Conservation (phyloP, 2,329 filamentous ascomycete genomes). For the Colletotrichum gigasporum region DNA sequence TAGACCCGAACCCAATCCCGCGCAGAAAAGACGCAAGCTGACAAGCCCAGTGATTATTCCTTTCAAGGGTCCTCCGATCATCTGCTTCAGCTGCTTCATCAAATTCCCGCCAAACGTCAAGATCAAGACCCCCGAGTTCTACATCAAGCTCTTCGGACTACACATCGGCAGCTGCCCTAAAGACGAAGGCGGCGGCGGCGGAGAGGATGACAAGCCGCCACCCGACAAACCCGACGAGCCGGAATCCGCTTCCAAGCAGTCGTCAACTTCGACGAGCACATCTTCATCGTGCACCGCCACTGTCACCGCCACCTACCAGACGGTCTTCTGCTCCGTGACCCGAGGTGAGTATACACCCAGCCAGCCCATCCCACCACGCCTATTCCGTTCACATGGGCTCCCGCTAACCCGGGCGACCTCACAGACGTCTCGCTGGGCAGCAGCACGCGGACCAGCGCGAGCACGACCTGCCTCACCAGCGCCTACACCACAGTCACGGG, state of each 20-base stretch:
- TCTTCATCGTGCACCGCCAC: conserved; percentile 15
- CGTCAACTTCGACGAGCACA: too few relatives aligned
- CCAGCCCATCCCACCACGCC: too few relatives aligned
- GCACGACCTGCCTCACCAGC: neutral
- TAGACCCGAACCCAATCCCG: neutral
- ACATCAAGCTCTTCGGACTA: neutral
- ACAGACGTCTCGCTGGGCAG: neutral
- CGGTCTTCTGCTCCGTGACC: conserved; percentile 22
- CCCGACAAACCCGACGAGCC: neutral
- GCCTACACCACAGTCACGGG: conserved; percentile 15
- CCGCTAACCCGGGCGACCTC: neutral
- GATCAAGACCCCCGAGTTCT: conserved; percentile 9
- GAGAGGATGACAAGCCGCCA: neutral
- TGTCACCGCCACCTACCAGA: conserved; percentile 24
- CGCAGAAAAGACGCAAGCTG: neutral
- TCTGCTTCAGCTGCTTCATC: conserved; percentile 9
- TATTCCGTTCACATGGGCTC: too few relatives aligned
- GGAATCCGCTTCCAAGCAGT: neutral
- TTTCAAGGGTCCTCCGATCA: neutral
- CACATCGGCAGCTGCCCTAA: conserved; percentile 3
- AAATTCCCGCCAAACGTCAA: conserved; percentile 1
- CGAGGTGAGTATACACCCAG: conserved; percentile 2
- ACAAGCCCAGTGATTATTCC: neutral
- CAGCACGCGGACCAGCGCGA: neutral
- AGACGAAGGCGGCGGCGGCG: neutral